Conservation (phyloP, 2,329 filamentous ascomycete species). For the Aspergillus sp. region DNA sequence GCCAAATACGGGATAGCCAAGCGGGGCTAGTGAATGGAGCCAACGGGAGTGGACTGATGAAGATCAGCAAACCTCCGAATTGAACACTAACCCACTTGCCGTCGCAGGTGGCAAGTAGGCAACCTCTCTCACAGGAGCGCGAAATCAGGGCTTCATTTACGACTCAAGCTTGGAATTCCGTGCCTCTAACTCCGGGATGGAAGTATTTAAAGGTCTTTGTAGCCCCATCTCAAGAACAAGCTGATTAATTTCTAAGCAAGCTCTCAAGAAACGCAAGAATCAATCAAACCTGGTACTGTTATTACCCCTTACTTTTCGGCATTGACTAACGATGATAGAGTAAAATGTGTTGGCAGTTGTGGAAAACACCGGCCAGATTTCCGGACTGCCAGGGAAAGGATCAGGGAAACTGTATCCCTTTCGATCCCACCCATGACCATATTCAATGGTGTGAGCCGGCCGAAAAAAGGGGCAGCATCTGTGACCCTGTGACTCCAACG, state of each 20-base stretch:
- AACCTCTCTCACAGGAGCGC: neutral
- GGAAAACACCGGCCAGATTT: constrained; percentile 16
- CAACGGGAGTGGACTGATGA: neutral
- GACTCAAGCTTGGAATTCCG: neutral
- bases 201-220: neutral
- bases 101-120: too few relatives aligned
- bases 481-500: neutral
- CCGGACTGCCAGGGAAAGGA: constrained; percentile 15
- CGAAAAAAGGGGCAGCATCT: constrained; percentile 1
- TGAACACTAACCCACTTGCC: too few relatives aligned
- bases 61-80: too few relatives aligned
- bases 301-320: neutral
- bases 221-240: neutral
- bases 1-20: neutral
- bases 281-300: neutral
- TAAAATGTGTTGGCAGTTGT: constrained; percentile 16
- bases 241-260: neutral
- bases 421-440: constrained; percentile 16
- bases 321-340: neutral
- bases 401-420: constrained; percentile 15
- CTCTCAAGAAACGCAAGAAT: neutral
- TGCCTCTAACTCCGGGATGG: neutral
- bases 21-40: neutral
- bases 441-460: constrained; percentile 3
- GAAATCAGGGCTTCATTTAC: neutral